Base-by-base conservation (phyloP, 2,329 filamentous ascomycete species). In the Alternaria novae-zelandiae region DNA sequence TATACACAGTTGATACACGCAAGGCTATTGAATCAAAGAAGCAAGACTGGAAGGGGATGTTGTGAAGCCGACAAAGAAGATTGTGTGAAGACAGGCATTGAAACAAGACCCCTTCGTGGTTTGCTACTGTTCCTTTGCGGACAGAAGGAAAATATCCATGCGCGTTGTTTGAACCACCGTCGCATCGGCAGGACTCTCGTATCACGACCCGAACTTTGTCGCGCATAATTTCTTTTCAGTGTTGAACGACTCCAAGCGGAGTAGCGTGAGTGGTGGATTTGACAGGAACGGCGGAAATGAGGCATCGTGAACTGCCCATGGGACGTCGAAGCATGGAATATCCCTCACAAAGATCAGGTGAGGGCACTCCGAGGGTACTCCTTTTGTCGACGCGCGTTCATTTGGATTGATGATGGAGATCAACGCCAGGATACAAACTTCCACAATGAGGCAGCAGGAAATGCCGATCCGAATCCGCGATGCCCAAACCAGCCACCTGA, bases 371-470 rank as follows among this genome's bases (percentile, higher is more conserved):
- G 54, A 45, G 54, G 17, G n/a, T 23, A 25, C 43, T 46, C 43
- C 26, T 30, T 56, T 47, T 46, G 54, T 56, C 54, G 54, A 26
- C 54, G 54, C 54, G 54, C 54, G 54, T 56, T 46, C 54, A 12
- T 26, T 32, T 46, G 43, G 41, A 30, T 28, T 47, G 43, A 56
- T 17, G 54, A 17, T 47, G 54, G 11, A 23, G 54, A 46, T 41
- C 13, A 25, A 32, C 54, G 17, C 54, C 45, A 15, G 43, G 15
- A 47, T 28, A 45, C 26, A 30, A 46, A 21, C 21, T 30, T 46
- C 41, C 41, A 46, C 41, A 56, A 51, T 23, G 15, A 23, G 54
- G 41, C 41, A 28, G 41, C 54, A 32, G 20, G 17, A 46, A 26
- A 15, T 30, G 54, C 25, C 26, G 25, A 32, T 56, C 43, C 12